Evolutionary conservation across 164 flowering plant genomes (phyloP), one percentile per base, ranked within the genome.

Genomic region (Sedum album): DNA sequence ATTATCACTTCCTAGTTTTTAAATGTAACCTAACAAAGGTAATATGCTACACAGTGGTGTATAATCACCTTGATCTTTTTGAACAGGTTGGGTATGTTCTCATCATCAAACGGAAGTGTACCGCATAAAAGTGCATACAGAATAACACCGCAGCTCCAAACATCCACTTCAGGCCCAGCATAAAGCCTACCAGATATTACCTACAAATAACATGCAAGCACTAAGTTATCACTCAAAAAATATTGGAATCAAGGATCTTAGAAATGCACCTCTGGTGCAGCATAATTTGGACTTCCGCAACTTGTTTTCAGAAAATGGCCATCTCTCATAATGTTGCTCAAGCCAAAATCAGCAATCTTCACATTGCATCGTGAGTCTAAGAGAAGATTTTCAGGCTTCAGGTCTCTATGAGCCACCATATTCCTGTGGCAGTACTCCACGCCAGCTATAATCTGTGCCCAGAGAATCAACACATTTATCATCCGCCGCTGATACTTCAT

Each of bases 271-370:
- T 86, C 93, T 4, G 90, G 93, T 8, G 93, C 93, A 68, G 93
- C 93, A 77, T 87, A 87, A 66, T 85, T 85, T 60, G 93, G 93
- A 74, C 93, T 87, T 66, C 93, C 93, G 76, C 93, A 88, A 67
- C 93, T 87, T 44, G 90, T 87, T 76, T 85, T 85, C 69, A 87
- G 70, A 74, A 85, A 85, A 76, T 87, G 90, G 26, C 93, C 93
- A 76, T 85, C 90, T 25, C 87, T 76, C 90, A 87, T 84, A 63
- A 85, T 75, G 73, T 87, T 87, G 80, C 89, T 85, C 75, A 87
- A 72, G 41, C 93, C 93, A 84, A 87, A 87, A 79, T 87, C 93
- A 55, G 93, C 90, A 68, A 87, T 85, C 73, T 85, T 87, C 38
- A 87, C 87, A 71, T 85, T 85, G 44, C 76, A 73, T 70, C 79